Evolutionary conservation across 345 rosid genomes (phyloP).

Genomic region (Pistacia vera): DNA sequence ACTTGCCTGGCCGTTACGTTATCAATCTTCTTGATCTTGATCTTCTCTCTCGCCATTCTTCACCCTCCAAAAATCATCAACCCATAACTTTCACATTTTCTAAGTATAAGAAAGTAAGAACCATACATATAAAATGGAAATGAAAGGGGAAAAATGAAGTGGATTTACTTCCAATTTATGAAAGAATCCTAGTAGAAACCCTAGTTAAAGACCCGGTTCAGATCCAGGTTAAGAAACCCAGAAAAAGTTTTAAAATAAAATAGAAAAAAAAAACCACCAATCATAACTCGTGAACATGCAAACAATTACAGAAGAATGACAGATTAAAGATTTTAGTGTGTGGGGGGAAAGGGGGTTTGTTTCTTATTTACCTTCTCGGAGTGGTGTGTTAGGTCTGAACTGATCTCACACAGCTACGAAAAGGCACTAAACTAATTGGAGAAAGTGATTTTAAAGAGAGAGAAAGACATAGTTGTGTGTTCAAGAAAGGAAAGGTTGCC

Average conservation of each 20-base stretch:
- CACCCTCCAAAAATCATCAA: neutral
- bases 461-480: neutral
- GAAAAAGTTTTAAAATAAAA: neutral
- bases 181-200: constrained; percentile 26
- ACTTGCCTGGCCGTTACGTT: constrained; percentile 60
- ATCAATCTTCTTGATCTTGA: constrained; percentile 55
- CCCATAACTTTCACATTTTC: neutral
- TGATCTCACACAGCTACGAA: constrained; percentile 18
- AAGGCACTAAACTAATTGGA: constrained; percentile 15
- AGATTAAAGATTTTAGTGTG: neutral
- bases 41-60: constrained; percentile 56
- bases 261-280: constrained; percentile 7
- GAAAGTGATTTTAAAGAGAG: neutral
- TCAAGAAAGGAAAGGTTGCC: constrained; percentile 17
- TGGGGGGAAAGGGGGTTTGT: neutral
- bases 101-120: neutral
- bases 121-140: neutral
- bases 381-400: constrained; percentile 13
- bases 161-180: constrained; percentile 8
- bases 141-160: neutral
- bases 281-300: constrained; percentile 26
- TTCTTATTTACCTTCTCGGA: constrained; percentile 10
- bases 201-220: constrained; percentile 32
- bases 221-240: constrained; percentile 36
- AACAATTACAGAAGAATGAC: neutral